Percentiles rank a stretch among this genome's conserved stretches.
phyloP scores from a whole-genome alignment of 352 stramenopile genomes.

The Globisporangium nodosum region DNA sequence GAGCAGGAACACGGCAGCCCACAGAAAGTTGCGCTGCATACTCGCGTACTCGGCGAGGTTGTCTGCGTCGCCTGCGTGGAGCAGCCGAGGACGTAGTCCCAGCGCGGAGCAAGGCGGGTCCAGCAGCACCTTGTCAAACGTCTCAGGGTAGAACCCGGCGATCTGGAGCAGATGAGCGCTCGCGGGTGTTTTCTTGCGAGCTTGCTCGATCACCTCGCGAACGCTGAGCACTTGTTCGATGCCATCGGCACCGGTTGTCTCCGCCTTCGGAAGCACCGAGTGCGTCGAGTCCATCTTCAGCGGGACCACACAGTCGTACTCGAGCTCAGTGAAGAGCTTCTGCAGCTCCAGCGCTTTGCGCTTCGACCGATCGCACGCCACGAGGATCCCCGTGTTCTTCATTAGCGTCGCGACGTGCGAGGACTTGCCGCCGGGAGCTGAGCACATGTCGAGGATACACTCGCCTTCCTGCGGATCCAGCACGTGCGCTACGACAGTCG shows the following conservation, averaged over 20 bases:
- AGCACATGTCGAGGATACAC: slow-evolving; percentile 93
- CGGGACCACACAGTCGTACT: slow-evolving; percentile 51
- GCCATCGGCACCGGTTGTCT: background rate
- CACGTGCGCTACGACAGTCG: slow-evolving; percentile 86
- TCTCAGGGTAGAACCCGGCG: slow-evolving; percentile 87
- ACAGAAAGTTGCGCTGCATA: slow-evolving; percentile 88
- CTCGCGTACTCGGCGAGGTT: slow-evolving; percentile 76
- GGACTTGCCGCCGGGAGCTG: slow-evolving; percentile 91
- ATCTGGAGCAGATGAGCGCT: slow-evolving; percentile 75
- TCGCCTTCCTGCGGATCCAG: slow-evolving; percentile 81
- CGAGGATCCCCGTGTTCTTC: slow-evolving; percentile 76
- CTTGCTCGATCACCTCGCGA: slow-evolving; percentile 51
- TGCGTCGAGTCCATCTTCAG: slow-evolving; percentile 88
- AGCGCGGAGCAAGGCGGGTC: slow-evolving; percentile 92
- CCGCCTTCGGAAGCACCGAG: slow-evolving; percentile 55
- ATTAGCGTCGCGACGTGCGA: slow-evolving; percentile 91
- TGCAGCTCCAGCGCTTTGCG: slow-evolving; percentile 80
- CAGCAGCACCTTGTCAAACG: slow-evolving; percentile 92
- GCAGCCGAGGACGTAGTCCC: slow-evolving; percentile 88
- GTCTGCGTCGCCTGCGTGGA: slow-evolving; percentile 65
- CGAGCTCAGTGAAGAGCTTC: slow-evolving; percentile 66
- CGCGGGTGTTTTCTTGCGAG: slow-evolving; percentile 29
- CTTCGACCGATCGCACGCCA: slow-evolving; percentile 90
- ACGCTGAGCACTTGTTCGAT: slow-evolving; percentile 27
- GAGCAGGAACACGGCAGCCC: slow-evolving; percentile 84